Evolutionary conservation across 1,139 yeast species (phyloP).

Genomic region (Saccharomyces hybrid): DNA sequence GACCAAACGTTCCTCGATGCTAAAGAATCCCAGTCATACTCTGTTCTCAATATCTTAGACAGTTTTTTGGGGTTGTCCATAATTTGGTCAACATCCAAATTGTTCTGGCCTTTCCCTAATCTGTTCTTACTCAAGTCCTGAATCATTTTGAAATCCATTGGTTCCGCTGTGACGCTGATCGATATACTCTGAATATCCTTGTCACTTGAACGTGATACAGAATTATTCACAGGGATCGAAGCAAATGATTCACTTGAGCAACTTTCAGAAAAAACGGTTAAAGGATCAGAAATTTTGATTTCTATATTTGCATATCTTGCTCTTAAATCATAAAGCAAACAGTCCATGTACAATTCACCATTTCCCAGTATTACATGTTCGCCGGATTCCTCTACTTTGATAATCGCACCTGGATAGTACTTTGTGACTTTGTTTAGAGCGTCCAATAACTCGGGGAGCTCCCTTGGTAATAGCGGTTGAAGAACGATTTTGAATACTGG

Average conservation of each 20-base stretch:
- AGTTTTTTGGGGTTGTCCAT: slow-evolving; percentile 38
- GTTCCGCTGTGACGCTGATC: slow-evolving; percentile 73
- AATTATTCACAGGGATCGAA: slow-evolving; percentile 43
- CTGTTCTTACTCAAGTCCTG: slow-evolving; percentile 51
- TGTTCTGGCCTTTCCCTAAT: slow-evolving; percentile 26
- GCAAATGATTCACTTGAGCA: slow-evolving; percentile 60
- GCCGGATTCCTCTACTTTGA: slow-evolving; percentile 81
- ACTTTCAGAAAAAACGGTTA: slow-evolving; percentile 74
- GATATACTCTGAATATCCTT: slow-evolving; percentile 49
- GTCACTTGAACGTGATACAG: neutral
- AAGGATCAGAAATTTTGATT: slow-evolving; percentile 78
- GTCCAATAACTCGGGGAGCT: slow-evolving; percentile 61
- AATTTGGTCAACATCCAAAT: slow-evolving; percentile 9
- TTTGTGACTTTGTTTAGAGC: slow-evolving; percentile 58
- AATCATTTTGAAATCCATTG: slow-evolving; percentile 49
- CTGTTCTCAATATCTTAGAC: slow-evolving; percentile 47
- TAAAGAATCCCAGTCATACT: slow-evolving; percentile 74
- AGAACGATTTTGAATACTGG: slow-evolving; percentile 76
- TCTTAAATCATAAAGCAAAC: slow-evolving; percentile 71
- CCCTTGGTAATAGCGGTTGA: slow-evolving; percentile 75
- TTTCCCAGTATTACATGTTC: slow-evolving; percentile 75
- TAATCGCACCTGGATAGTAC: slow-evolving; percentile 56
- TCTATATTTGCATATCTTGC: slow-evolving; percentile 52
- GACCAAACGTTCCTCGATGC: slow-evolving; percentile 80
- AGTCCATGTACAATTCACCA: slow-evolving; percentile 86